A percentile compares a stretch with the other conserved stretches of the same genome.
Evolutionary conservation across 345 rosid genomes (phyloP).

Genomic region (Diplotaxis tenuifolia): DNA sequence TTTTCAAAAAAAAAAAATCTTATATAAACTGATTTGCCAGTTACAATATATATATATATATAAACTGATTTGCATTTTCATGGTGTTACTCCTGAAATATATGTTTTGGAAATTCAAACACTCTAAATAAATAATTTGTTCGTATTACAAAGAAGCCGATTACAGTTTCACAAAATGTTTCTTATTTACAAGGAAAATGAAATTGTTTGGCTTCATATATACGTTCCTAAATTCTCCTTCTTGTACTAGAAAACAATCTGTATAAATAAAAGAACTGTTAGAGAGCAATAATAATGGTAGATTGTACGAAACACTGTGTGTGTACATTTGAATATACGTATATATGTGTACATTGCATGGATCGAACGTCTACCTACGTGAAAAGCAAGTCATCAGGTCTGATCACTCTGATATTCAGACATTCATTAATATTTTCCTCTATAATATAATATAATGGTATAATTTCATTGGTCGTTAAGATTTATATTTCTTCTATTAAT

Average conservation of each 20-base stretch:
- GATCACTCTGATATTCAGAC: slow-evolving; percentile 42
- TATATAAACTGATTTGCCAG: too few species aligned
- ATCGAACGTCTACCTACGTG: slow-evolving; percentile 66
- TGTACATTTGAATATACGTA: slow-evolving; percentile 18
- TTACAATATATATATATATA: too few species aligned
- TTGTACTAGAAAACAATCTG: slow-evolving; percentile 11
- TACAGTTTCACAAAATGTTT: not conserved
- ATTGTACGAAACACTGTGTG: slow-evolving; percentile 28
- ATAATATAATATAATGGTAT: not conserved
- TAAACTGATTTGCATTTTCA: too few species aligned
- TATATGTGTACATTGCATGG: slow-evolving; percentile 53
- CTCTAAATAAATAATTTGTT: too few species aligned
- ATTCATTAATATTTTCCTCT: slow-evolving; percentile 29
- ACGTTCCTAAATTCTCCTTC: not conserved
- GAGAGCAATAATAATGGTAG: slow-evolving; percentile 31
- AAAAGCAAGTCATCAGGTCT: slow-evolving; percentile 58
- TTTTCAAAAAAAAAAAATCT: too few species aligned
- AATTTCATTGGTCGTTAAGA: not conserved
- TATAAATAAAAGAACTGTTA: slow-evolving; percentile 19
- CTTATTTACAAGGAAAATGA: not conserved
- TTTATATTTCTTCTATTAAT: not conserved
- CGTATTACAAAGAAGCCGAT: too few species aligned
- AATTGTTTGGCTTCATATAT: not conserved
- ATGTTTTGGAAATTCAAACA: not conserved
- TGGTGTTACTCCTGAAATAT: not conserved